Base-by-base conservation (phyloP, 371 early-diverging fungal species). In the Dichotomocladium elegans region DNA sequence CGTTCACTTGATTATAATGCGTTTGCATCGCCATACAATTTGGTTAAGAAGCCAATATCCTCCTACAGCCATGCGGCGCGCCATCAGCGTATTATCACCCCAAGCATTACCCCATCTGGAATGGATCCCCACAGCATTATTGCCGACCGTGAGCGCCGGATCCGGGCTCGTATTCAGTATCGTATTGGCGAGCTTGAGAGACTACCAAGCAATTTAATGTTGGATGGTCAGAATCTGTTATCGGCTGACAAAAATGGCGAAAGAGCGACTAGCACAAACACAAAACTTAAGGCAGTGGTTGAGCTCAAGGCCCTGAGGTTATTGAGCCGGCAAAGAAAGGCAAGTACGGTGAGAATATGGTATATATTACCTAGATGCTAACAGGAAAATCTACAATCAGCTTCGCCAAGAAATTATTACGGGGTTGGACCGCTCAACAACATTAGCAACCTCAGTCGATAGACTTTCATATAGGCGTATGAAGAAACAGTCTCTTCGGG, bases 401-500 rank as follows among this genome's bases (percentile, higher is more conserved):
- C 68, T 98, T 37, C 86, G 99, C 10, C 80, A 87, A 25, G 91
- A 92, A 41, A 72, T 98, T 31, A 67, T 90, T 35, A 68, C 78
- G 41, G 83, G 87, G 29, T 72, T 88, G 70, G 70, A 68, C 6
- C 77, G 75, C 14, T 75, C 82, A 1, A 90, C 95, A 10, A 87
- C 89, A 41, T 63, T 95, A 34, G 82, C 85, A 0, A 90, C 95
- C 11, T 82, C 88, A 0, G 74, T 85, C 0, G 93, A 96, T 68
- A 76, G 95, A 31, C 55, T 84, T 2, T 75, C 85, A 4, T 94
- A 87, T 63, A 84, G 92, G 30, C 82, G 93, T 15, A 80, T 90
- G 81, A 95, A 96, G 83, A 94, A 91, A 62, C 92, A 89, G 58
- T 86, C 92, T 0, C 64, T 92, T 45, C 84, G 95, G 17, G 97